A percentile compares a stretch with the other conserved stretches of the same genome.
These are phyloP conservation scores for Cystofilobasidium bisporidii DNA, from an alignment of 768 basidiomycete genomes.

Conservation along the genomic window DNA sequence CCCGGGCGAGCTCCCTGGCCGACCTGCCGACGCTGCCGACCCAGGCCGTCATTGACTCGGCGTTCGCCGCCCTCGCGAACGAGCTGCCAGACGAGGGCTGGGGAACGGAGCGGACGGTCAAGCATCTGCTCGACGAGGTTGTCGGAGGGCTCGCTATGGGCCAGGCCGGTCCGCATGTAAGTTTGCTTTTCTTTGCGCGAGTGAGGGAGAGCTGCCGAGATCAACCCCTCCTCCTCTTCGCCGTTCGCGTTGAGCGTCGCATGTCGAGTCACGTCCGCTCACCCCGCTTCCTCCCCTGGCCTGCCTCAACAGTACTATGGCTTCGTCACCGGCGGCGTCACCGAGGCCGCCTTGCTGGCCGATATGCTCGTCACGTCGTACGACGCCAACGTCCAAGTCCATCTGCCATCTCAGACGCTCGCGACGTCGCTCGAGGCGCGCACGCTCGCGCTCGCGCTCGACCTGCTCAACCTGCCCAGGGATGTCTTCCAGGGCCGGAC, in stretches of 20 bases:
- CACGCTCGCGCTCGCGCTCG: constrained; percentile 31
- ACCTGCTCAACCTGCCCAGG: constrained; percentile 30
- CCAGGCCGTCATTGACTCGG: constrained; percentile 27
- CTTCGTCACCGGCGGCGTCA: constrained; percentile 40
- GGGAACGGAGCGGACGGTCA: constrained; percentile 35
- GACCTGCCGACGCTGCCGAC: constrained; percentile 23
- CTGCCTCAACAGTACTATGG: constrained; percentile 33
- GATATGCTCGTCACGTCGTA: constrained; percentile 41
- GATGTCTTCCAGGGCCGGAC: constrained; percentile 39
- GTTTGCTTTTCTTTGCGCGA: constrained; percentile 29
- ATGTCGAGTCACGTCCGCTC: neutral
- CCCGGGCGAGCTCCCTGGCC: constrained; percentile 1
- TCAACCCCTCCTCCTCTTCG: neutral
- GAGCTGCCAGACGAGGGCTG: constrained; percentile 37
- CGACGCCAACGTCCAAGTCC: constrained; percentile 41
- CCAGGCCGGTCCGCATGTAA: constrained; percentile 39
- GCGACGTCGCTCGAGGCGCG: constrained; percentile 31
- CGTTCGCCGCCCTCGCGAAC: constrained; percentile 33
- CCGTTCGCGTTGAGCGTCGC: too few species aligned
- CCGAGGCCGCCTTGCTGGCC: constrained; percentile 40
- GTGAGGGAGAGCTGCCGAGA: neutral
- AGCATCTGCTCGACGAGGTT: constrained; percentile 36
- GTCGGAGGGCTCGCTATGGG: constrained; percentile 39
- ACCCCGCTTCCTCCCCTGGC: neutral
- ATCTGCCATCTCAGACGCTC: constrained; percentile 34